Evolutionary conservation across 2,329 filamentous ascomycete species (phyloP).

Genomic region (Pseudogymnoascus sp.): DNA sequence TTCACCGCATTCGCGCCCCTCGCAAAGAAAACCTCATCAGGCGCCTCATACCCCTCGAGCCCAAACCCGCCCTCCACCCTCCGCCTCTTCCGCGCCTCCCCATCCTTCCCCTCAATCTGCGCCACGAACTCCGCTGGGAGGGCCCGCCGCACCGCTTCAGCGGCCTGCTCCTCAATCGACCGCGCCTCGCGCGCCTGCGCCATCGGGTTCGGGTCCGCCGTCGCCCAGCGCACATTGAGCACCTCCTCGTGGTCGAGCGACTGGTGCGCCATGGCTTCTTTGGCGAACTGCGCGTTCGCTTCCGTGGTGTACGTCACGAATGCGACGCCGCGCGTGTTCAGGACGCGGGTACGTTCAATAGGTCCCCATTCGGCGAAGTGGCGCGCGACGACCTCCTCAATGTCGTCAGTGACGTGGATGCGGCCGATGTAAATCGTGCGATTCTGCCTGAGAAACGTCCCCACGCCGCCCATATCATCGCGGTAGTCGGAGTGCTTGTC

Average conservation of each 20-base stretch:
- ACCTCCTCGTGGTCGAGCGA: slow-evolving; percentile 85
- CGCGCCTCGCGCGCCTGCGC: slow-evolving; percentile 86
- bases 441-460: slow-evolving; percentile 88
- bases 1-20: slow-evolving; percentile 67
- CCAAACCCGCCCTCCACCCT: slow-evolving; percentile 87
- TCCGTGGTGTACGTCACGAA: slow-evolving; percentile 95
- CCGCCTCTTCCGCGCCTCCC: slow-evolving; percentile 76
- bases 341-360: slow-evolving; percentile 73
- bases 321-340: slow-evolving; percentile 82
- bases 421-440: slow-evolving; percentile 87
- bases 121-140: slow-evolving; percentile 85
- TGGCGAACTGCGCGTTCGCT: slow-evolving; percentile 81
- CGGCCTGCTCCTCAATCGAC: slow-evolving; percentile 88
- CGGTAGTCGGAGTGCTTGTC: slow-evolving; percentile 91
- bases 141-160: slow-evolving; percentile 82
- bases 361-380: slow-evolving; percentile 98
- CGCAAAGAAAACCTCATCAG: slow-evolving; percentile 89
- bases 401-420: slow-evolving; percentile 93
- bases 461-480: slow-evolving; percentile 96
- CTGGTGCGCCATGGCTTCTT: slow-evolving; percentile 95
- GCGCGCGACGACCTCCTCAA: slow-evolving; percentile 88
- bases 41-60: slow-evolving; percentile 83
- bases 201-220: slow-evolving; percentile 89
- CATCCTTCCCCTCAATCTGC: slow-evolving; percentile 86
- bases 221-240: slow-evolving; percentile 94